Percentiles rank a stretch among this genome's conserved stretches.
Evolutionary conservation across 768 basidiomycete species (phyloP).

Genomic region (Cantharellus anzutake): DNA sequence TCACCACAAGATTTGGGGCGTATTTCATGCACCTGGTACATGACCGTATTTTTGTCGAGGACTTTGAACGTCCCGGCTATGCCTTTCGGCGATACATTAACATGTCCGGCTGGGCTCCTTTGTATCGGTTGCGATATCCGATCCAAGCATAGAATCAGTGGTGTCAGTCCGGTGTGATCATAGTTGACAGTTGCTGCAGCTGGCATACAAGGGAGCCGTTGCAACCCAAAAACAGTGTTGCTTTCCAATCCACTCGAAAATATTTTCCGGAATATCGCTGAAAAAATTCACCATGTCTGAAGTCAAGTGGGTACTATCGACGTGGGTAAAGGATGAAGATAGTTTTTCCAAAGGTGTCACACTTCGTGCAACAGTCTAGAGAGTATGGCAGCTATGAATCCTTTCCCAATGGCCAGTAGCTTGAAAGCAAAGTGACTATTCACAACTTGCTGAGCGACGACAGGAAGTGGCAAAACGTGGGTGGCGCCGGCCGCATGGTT

Average conservation of each 20-base stretch:
- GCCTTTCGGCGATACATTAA: conserved; percentile 51
- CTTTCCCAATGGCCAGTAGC: no score
- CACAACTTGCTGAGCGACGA: no score
- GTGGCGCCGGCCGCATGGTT: no score
- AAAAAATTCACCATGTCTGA: background rate
- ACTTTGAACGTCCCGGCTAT: conserved; percentile 41
- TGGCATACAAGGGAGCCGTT: conserved; percentile 31
- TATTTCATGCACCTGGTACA: conserved; percentile 35
- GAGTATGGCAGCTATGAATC: no score
- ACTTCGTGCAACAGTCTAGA: no score
- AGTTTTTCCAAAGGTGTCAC: no score
- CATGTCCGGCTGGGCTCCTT: conserved; percentile 28
- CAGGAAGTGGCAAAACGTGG: no score
- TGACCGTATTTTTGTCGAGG: conserved; percentile 31
- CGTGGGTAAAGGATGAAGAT: no score
- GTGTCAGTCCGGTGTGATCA: background rate
- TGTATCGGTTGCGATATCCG: background rate
- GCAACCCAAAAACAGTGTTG: conserved; percentile 61
- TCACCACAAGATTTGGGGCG: conserved; percentile 28
- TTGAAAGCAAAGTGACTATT: no score
- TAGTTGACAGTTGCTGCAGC: background rate
- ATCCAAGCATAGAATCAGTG: background rate
- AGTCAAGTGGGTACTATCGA: no score
- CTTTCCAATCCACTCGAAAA: conserved; percentile 35
- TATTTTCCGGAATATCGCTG: conserved; percentile 14